Evolutionary conservation across 2,329 filamentous ascomycete genomes (phyloP).

Genomic region (Aureobasidium leucospermi): DNA sequence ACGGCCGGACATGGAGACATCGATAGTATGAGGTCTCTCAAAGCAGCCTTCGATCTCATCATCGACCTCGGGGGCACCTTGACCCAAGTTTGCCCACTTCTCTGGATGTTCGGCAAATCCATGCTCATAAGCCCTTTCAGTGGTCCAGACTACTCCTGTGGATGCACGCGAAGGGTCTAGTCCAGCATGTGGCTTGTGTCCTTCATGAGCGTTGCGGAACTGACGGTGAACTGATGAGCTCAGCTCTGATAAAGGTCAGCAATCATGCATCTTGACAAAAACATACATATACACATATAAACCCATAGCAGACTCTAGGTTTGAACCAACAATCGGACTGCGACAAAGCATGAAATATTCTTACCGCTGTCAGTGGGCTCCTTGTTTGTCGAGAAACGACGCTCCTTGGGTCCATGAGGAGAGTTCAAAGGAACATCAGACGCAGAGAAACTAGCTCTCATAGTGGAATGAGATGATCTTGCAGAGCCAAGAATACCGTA

Average conservation of each 20-base stretch:
- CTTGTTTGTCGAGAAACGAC: conserved; percentile 37
- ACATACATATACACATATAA: no score
- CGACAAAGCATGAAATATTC: conserved; percentile 10
- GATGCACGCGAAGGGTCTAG: conserved; percentile 81
- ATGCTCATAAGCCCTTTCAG: conserved; percentile 78
- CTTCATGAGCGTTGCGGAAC: conserved; percentile 84
- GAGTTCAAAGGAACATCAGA: conserved; percentile 4
- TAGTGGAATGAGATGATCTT: not conserved
- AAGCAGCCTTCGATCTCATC: conserved; percentile 82
- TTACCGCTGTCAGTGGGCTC: conserved; percentile 40
- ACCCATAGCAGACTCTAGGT: not conserved
- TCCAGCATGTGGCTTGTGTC: conserved; percentile 81
- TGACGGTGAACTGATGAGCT: conserved; percentile 79
- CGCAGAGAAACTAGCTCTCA: conserved; percentile 15
- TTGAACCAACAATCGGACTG: not conserved
- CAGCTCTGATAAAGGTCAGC: conserved; percentile 50
- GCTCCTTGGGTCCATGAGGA: conserved; percentile 16
- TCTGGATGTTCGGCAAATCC: conserved; percentile 76
- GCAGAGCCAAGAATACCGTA: conserved; percentile 2
- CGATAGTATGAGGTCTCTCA: conserved; percentile 67
- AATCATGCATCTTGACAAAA: no score
- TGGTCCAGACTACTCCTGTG: conserved; percentile 92
- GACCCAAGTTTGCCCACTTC: conserved; percentile 85
- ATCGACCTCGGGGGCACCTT: conserved; percentile 89
- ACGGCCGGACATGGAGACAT: conserved; percentile 68